Base-by-base conservation (phyloP, 148 eudicot genomes). In the Silene latifolia region DNA sequence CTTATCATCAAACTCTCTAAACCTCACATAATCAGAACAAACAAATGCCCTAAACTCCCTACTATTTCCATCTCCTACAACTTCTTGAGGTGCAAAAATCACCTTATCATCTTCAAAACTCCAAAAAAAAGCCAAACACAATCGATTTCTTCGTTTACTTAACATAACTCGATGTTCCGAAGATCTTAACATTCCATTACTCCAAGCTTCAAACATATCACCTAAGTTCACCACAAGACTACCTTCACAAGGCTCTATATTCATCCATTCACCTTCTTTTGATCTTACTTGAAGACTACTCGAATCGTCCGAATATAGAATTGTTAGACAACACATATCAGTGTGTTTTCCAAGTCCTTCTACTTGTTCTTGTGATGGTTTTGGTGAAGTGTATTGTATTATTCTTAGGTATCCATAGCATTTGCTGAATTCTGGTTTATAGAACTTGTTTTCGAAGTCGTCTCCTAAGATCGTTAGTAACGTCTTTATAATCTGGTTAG, bases 301-400 rank as follows among this genome's bases (percentile, higher is more conserved):
- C 2, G 78, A 76, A 71, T 89, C 91, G 54, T 91, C 98, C 47
- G 88, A 93, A 67, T 91, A 89, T 12, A 93, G 81, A 32, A 93
- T 87, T n/a, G 97, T 93, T 63, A 93, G 62, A 68, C 97, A 93
- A 65, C 91, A 84, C 94, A 89, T 93, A 60, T 93, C 98, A 7
- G 98, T 91, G 79, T 93, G 97, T 89, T 73, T 86, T 4, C 97
- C 95, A 8, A 93, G 95, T 9, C 98, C 98, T 78, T 93, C 98
- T 42, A 87, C 81, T 76, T 82, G 88, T 27, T 85, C 77, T 19
- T 83, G 80, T 44, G 71, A 48, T 25, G 74, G 62, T 42, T 72
- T 74, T n/a, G 96, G 97, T 20, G 90, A 73, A 5, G 87, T 59
- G 78, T 93, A 93, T 69, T 87, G 91, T 71, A 80, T 93, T 39